Evolutionary conservation across 192 early-diverging fungal species (phyloP), one percentile per base, ranked within the genome.

Genomic region (Coemansia sp.): DNA sequence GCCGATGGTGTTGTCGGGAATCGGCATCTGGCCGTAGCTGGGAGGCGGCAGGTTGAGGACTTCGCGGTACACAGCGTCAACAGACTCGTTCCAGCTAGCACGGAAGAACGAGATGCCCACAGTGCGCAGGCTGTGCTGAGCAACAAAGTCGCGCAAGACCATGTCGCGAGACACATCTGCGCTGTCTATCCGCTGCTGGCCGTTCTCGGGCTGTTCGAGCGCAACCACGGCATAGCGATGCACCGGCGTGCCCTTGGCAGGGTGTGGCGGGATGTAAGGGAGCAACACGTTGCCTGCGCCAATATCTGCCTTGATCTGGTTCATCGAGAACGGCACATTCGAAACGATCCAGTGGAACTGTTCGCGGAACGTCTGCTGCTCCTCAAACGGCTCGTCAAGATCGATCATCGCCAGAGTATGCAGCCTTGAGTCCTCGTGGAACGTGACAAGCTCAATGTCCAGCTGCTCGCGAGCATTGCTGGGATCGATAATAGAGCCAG

Each of bases 321-420:
- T 83, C 56, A 85, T 85, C 32, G 84, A 87, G 50, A 90, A 69
- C 4, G 86, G 70, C 16, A 92, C 71, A 34, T 92, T 91, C 32
- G 87, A 57, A 71, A 86, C 79, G 52, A 89, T 69, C 91, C 91
- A 92, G 69, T 89, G 89, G 74, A 89, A 85, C 56, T 88, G 78
- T 72, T 89, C 86, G 58, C 88, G 86, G 67, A 87, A 92, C 17
- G 86, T 71, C 69, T 88, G 71, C 48, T 86, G 83, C 64, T 78
- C 77, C 31, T 81, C 83, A 69, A 86, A 86, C 34, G 91, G 91
- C 56, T 79, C 80, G 72, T 87, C 88, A 45, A 89, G 85, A 69
- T 92, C 90, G 25, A 90, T 80, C 77, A 92, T 77, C 28, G 87
- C 71, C 42, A 92, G 56, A 14, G 91, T 92, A 40, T 92, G 89